phyloP scores from a whole-genome alignment of 139 green algal genomes.

The Yamagishiella unicocca region DNA sequence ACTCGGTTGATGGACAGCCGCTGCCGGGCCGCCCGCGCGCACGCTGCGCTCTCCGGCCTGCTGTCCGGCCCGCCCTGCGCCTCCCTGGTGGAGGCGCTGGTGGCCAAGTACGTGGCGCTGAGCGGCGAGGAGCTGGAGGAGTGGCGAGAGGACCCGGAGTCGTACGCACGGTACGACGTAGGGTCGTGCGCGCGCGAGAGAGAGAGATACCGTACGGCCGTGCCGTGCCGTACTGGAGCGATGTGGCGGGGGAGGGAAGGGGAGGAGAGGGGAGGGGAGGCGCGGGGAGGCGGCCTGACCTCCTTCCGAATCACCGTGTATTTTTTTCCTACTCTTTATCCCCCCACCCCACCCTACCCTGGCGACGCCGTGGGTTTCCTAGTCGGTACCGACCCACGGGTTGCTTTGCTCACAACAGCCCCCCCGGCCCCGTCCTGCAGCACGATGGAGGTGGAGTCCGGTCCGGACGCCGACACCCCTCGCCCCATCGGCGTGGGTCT shows the following conservation, averaged over 20 bases:
- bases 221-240: too few relatives aligned
- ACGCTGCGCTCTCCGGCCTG: slow-evolving; percentile 54
- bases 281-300: too few relatives aligned
- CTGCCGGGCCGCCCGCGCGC: slow-evolving; percentile 12
- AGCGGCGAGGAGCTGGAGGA: slow-evolving; percentile 81
- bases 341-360: too few relatives aligned
- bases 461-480: slow-evolving; percentile 83
- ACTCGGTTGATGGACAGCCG: slow-evolving; percentile 1
- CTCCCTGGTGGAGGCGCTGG: slow-evolving; percentile 67
- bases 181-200: background rate
- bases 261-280: background rate
- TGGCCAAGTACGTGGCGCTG: slow-evolving; percentile 83
- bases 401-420: too few relatives aligned
- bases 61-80: slow-evolving; percentile 47
- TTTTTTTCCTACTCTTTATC: too few relatives aligned
- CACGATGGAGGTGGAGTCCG: slow-evolving; percentile 79
- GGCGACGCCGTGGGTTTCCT: too few relatives aligned
- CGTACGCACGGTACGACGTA: slow-evolving; percentile 59
- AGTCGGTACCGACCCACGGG: too few relatives aligned
- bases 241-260: background rate
- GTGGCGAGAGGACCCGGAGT: slow-evolving; percentile 78
- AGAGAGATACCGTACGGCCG: too few relatives aligned
- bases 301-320: too few relatives aligned
- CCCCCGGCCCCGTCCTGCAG: slow-evolving; percentile 31
- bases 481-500: slow-evolving; percentile 81